Percentiles rank a stretch among this genome's conserved stretches.
Conservation (phyloP, 2,329 filamentous ascomycete species). For the Huntiella bhutanensis region DNA sequence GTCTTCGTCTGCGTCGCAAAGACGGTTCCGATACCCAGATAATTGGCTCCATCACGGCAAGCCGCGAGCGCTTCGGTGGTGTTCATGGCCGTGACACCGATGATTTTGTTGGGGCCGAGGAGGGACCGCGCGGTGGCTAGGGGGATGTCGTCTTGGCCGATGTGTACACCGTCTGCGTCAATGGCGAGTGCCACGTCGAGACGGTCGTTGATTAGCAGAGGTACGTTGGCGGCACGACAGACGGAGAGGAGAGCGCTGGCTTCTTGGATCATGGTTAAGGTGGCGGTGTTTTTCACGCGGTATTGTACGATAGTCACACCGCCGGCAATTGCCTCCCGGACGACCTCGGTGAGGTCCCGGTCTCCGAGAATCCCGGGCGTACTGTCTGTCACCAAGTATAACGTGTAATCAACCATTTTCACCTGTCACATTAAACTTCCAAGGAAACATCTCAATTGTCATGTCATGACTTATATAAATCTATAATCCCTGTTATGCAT, state of each 20-base stretch:
- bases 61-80: constrained; percentile 54
- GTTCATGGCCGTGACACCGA: constrained; percentile 72
- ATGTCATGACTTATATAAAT: too few species aligned
- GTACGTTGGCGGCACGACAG: constrained; percentile 48
- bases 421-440: too few species aligned
- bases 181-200: constrained; percentile 75
- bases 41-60: constrained; percentile 61
- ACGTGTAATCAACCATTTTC: constrained; percentile 40
- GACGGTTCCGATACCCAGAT: constrained; percentile 78
- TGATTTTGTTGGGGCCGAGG: constrained; percentile 59
- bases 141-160: constrained; percentile 90
- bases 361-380: constrained; percentile 65
- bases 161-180: constrained; percentile 78
- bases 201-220: constrained; percentile 82
- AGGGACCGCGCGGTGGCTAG: constrained; percentile 47
- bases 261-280: constrained; percentile 47
- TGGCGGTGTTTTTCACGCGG: constrained; percentile 71
- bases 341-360: constrained; percentile 50
- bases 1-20: constrained; percentile 77
- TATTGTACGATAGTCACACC: constrained; percentile 80
- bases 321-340: constrained; percentile 56
- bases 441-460: too few species aligned
- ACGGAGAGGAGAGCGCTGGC: constrained; percentile 53
- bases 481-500: too few species aligned
- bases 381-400: constrained; percentile 88